Evolutionary conservation across 2,329 filamentous ascomycete species (phyloP).

Genomic region (Cephalotrichum gorgonifer): DNA sequence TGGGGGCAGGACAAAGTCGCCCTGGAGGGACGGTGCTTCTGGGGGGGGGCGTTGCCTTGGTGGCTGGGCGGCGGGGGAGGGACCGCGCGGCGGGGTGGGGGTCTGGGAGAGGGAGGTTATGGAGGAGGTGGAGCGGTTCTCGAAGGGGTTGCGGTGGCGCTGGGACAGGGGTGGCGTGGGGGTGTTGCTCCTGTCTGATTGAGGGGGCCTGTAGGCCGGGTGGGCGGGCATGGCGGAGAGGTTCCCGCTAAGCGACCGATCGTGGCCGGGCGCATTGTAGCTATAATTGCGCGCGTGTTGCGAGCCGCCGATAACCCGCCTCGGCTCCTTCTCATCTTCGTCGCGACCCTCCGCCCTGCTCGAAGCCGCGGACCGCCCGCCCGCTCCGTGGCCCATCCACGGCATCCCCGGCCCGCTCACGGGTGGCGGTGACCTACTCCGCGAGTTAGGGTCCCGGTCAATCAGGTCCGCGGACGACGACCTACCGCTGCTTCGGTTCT

Average conservation of each 20-base stretch:
- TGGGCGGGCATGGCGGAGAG: constrained; percentile 9
- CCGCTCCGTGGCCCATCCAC: constrained; percentile 9
- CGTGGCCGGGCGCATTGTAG: background rate
- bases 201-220: constrained; percentile 6
- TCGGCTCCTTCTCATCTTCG: constrained; percentile 23
- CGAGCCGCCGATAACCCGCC: background rate
- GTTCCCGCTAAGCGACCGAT: too few relatives aligned
- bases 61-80: constrained; percentile 14
- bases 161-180: background rate
- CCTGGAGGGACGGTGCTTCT: constrained; percentile 1
- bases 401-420: background rate
- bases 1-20: constrained; percentile 12
- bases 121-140: background rate
- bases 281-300: background rate
- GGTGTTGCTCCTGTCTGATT: constrained; percentile 11
- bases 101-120: constrained; percentile 7
- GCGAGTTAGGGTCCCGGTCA: too few relatives aligned
- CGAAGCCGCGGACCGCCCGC: constrained; percentile 9
- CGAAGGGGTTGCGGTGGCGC: constrained; percentile 4
- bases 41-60: constrained; percentile 5
- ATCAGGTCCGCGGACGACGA: background rate
- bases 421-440: constrained; percentile 6
- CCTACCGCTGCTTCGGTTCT: constrained; percentile 14
- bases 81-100: constrained; percentile 27
- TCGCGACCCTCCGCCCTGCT: constrained; percentile 4